Percentiles rank a stretch among this genome's conserved stretches.
Conservation (phyloP, 352 stramenopile species). For the Phytophthora ohioensis region DNA sequence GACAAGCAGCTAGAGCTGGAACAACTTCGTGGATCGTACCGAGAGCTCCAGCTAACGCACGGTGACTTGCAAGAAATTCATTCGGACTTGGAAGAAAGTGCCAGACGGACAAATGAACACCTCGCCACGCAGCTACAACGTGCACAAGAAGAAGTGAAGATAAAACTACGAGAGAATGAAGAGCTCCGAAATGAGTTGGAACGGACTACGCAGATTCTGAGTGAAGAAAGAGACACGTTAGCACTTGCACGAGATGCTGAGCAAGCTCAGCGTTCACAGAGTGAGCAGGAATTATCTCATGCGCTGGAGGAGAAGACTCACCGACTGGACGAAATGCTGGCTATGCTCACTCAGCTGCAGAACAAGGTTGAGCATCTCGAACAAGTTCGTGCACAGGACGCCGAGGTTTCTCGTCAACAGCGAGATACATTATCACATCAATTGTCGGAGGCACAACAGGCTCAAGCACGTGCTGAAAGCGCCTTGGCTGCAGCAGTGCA, state of each 20-base stretch:
- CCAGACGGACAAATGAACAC: constrained; percentile 44
- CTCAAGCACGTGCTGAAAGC: constrained; percentile 28
- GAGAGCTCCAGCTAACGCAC: constrained; percentile 60
- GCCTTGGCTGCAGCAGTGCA: constrained; percentile 23
- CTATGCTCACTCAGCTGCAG: constrained; percentile 65
- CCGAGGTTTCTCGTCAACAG: constrained; percentile 42
- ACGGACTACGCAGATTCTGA: constrained; percentile 8
- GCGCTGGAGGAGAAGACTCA: constrained; percentile 59
- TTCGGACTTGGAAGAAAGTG: constrained; percentile 51
- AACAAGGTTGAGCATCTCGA: constrained; percentile 60
- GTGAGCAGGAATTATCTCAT: constrained; percentile 34
- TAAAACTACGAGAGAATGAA: constrained; percentile 30
- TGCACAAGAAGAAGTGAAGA: constrained; percentile 30
- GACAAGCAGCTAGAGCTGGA: constrained; percentile 71
- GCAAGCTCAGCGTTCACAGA: constrained; percentile 42
- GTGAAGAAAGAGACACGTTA: constrained; percentile 37
- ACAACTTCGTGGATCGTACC: constrained; percentile 53
- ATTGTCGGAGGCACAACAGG: constrained; percentile 32
- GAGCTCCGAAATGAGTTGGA: constrained; percentile 23
- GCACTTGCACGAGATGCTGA: constrained; percentile 35
- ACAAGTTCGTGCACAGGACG: constrained; percentile 51
- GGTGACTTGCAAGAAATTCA: constrained; percentile 68
- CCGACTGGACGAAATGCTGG: constrained; percentile 72
- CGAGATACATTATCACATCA: constrained; percentile 25
- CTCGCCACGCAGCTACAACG: constrained; percentile 44